phyloP scores from a whole-genome alignment of 2,329 filamentous ascomycete genomes.

The Tympanopsis confertula region DNA sequence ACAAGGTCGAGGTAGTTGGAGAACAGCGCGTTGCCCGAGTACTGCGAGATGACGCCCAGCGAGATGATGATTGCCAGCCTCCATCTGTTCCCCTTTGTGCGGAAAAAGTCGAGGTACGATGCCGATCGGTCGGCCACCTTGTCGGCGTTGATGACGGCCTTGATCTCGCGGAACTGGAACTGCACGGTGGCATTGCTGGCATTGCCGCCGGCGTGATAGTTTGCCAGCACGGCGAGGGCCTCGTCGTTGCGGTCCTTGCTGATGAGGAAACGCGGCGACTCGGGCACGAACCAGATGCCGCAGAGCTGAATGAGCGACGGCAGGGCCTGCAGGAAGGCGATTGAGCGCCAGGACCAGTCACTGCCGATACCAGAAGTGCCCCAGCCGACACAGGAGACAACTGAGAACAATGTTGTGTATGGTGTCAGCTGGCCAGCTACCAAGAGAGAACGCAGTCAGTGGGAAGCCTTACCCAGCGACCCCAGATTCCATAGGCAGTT shows the following conservation, averaged over 20 bases:
- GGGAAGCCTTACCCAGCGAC: too few species aligned
- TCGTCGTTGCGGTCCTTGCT: conserved; percentile 51
- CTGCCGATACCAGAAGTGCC: conserved; percentile 43
- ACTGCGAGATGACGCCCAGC: conserved; percentile 56
- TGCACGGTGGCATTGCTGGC: conserved; percentile 46
- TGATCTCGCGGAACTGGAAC: conserved; percentile 57
- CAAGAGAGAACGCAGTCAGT: conserved; percentile 2
- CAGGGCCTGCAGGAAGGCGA: conserved; percentile 50
- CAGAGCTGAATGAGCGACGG: conserved; percentile 49
- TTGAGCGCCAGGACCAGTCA: conserved; percentile 58
- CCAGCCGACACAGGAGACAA: conserved; percentile 52
- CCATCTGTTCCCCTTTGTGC: conserved; percentile 53
- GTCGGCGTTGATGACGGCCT: conserved; percentile 48
- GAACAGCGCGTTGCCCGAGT: conserved; percentile 56
- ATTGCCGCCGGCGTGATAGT: conserved; percentile 53
- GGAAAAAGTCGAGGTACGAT: conserved; percentile 48
- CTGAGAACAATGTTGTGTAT: conserved; percentile 22
- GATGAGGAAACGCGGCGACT: conserved; percentile 55
- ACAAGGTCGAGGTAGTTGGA: conserved; percentile 56
- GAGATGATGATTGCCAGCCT: conserved; percentile 49
- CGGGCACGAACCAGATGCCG: conserved; percentile 58
- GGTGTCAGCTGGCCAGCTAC: conserved; percentile 5
- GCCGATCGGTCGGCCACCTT: conserved; percentile 32
- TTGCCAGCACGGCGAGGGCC: conserved; percentile 46
- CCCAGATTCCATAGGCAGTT: conserved; percentile 52